These are phyloP conservation scores for Dispira parvispora DNA, from an alignment of 192 early-diverging fungal species.

Conservation along the genomic window DNA sequence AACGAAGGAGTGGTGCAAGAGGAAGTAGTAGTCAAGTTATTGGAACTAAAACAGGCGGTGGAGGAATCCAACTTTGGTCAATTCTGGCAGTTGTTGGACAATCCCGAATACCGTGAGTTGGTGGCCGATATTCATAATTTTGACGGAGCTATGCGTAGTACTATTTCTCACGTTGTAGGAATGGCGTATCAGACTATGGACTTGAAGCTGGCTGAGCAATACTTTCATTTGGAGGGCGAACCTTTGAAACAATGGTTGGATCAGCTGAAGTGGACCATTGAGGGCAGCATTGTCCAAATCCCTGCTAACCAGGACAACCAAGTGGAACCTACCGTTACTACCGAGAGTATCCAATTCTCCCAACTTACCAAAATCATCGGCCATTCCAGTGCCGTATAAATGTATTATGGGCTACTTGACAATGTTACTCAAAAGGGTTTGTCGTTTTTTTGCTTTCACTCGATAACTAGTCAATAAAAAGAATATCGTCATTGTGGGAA, in stretches of 20 bases:
- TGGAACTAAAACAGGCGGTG: conserved; percentile 55
- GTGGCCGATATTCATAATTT: conserved; percentile 50
- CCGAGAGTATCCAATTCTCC: conserved; percentile 77
- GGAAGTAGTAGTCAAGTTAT: conserved; percentile 37
- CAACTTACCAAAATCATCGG: conserved; percentile 31
- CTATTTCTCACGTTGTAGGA: conserved; percentile 53
- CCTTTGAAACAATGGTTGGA: conserved; percentile 40
- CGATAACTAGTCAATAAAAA: too few relatives aligned
- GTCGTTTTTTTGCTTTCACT: too few relatives aligned
- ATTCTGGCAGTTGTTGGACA: conserved; percentile 41
- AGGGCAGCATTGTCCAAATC: conserved; percentile 41
- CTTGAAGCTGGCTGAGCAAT: conserved; percentile 31
- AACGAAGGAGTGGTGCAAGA: conserved; percentile 43
- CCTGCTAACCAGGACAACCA: conserved; percentile 72
- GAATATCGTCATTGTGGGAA: too few relatives aligned
- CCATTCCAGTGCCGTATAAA: conserved; percentile 24
- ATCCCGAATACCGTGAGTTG: conserved; percentile 32
- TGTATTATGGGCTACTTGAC: background rate
- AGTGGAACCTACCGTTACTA: conserved; percentile 67
- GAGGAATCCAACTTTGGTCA: conserved; percentile 55
- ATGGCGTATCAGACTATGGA: conserved; percentile 74
- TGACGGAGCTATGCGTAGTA: conserved; percentile 50
- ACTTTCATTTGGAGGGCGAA: conserved; percentile 50
- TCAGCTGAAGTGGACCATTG: conserved; percentile 45
- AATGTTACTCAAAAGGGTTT: too few relatives aligned